Conservation (phyloP, 2,329 filamentous ascomycete species). For the Monosporascus sp. region DNA sequence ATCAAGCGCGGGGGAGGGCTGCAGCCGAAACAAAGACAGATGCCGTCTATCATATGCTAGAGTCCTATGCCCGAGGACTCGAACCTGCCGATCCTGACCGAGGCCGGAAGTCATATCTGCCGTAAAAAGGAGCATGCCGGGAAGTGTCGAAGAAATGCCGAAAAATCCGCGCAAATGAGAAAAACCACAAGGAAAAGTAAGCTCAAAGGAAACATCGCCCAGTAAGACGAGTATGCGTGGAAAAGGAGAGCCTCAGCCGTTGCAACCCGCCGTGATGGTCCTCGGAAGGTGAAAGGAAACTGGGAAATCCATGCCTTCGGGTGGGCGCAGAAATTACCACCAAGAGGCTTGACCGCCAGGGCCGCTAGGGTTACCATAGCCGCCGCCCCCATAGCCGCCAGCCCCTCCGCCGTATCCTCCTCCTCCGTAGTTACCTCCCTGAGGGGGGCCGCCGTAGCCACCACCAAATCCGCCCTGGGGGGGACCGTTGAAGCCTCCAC, state of each 20-base stretch:
- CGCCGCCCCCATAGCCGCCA: conserved; percentile 40
- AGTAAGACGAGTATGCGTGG: not conserved
- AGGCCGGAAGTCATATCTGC: conserved; percentile 26
- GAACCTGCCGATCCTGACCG: conserved; percentile 27
- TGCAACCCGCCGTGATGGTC: not conserved
- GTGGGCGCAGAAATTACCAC: conserved; percentile 45
- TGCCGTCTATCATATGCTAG: conserved; percentile 32
- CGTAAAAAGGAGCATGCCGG: conserved; percentile 26
- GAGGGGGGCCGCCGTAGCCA: conserved; percentile 38
- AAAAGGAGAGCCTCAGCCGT: not conserved
- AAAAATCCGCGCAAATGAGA: conserved; percentile 17
- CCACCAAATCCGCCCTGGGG: conserved; percentile 30
- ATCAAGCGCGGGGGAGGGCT: conserved; percentile 26
- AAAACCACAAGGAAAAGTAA: conserved; percentile 3
- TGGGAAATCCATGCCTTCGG: conserved; percentile 11
- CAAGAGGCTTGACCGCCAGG: conserved; percentile 61
- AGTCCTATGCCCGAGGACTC: conserved; percentile 27
- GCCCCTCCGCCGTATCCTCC: conserved; percentile 29
- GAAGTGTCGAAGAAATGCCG: conserved; percentile 18
- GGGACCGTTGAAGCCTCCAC: conserved; percentile 35
- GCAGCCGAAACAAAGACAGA: conserved; percentile 31
- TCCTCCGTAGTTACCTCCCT: conserved; percentile 33
- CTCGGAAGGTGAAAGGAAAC: conserved; percentile 7
- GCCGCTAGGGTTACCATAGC: conserved; percentile 66
- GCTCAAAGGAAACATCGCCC: conserved; percentile 12